Percentiles rank a stretch among this genome's conserved stretches.
phyloP scores from a whole-genome alignment of 768 basidiomycete species.

The Roridomyces roridus region DNA sequence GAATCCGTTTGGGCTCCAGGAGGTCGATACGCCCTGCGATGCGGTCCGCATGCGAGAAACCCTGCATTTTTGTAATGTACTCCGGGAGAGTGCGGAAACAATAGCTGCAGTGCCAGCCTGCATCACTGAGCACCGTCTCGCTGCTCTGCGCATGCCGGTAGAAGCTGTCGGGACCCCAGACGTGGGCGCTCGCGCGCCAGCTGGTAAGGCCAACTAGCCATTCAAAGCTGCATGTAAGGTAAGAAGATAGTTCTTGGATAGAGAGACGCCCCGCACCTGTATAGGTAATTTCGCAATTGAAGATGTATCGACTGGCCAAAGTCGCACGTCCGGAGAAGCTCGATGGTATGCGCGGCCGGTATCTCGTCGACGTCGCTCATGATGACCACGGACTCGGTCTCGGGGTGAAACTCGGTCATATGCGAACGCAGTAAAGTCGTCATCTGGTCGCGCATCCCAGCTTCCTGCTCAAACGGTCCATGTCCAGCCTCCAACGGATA shows the following conservation, averaged over 20 bases:
- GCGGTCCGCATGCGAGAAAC: constrained; percentile 68
- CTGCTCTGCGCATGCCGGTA: constrained; percentile 58
- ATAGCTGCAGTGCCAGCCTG: constrained; percentile 76
- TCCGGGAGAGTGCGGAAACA: constrained; percentile 67
- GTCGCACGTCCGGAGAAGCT: constrained; percentile 58
- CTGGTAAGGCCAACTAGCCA: constrained; percentile 60
- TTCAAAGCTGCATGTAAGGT: constrained; percentile 47
- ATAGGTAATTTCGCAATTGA: constrained; percentile 65
- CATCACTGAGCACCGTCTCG: constrained; percentile 58
- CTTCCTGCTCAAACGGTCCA: constrained; percentile 58
- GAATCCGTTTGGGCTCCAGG: constrained; percentile 57
- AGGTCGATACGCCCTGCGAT: constrained; percentile 54
- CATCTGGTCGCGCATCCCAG: constrained; percentile 54
- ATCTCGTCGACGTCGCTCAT: constrained; percentile 73
- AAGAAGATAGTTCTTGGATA: background rate
- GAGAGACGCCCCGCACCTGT: constrained; percentile 44
- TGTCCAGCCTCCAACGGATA: constrained; percentile 47
- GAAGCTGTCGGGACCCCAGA: constrained; percentile 46
- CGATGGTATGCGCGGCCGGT: constrained; percentile 56
- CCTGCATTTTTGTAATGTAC: constrained; percentile 64
- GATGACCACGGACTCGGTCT: constrained; percentile 51
- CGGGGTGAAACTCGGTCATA: constrained; percentile 35
- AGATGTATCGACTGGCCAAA: constrained; percentile 61
- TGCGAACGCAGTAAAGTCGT: constrained; percentile 48
- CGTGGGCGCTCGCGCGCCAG: constrained; percentile 63